Conservation (phyloP, 768 basidiomycete species). For the Cystofilobasidium ferigula region DNA sequence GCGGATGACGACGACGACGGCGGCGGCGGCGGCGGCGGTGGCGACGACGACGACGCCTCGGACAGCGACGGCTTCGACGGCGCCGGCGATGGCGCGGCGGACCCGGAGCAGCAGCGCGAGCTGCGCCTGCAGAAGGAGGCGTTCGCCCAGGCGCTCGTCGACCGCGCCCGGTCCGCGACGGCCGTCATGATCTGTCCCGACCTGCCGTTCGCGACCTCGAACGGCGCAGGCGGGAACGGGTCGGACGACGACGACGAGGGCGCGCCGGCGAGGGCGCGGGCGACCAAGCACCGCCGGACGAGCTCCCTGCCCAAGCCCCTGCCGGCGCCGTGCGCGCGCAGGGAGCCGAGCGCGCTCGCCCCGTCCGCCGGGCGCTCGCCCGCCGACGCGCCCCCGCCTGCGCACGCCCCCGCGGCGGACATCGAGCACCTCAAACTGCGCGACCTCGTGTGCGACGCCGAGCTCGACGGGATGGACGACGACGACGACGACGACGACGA, state of each 20-base stretch:
- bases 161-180: slow-evolving; percentile 18
- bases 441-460: neutral
- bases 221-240: neutral
- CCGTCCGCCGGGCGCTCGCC: neutral
- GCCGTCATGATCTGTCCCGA: slow-evolving; percentile 3
- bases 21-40: no score
- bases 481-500: neutral
- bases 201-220: no score
- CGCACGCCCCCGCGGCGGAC: neutral
- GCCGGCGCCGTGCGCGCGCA: slow-evolving; percentile 10
- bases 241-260: neutral
- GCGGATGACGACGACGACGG: neutral
- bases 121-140: slow-evolving; percentile 16
- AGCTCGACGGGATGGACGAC: neutral
- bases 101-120: neutral
- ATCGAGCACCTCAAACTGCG: slow-evolving; percentile 1
- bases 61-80: neutral
- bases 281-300: slow-evolving; percentile 14
- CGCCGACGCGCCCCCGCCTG: neutral
- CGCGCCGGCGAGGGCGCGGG: neutral
- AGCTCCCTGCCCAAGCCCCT: slow-evolving; percentile 18
- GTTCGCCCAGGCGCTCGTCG: slow-evolving; percentile 20
- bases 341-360: neutral
- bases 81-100: neutral
- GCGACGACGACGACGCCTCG: neutral